Percentiles rank a stretch among this genome's conserved stretches.
phyloP scores from a whole-genome alignment of 192 early-diverging fungal genomes.

The Pilobolus umbonatus region DNA sequence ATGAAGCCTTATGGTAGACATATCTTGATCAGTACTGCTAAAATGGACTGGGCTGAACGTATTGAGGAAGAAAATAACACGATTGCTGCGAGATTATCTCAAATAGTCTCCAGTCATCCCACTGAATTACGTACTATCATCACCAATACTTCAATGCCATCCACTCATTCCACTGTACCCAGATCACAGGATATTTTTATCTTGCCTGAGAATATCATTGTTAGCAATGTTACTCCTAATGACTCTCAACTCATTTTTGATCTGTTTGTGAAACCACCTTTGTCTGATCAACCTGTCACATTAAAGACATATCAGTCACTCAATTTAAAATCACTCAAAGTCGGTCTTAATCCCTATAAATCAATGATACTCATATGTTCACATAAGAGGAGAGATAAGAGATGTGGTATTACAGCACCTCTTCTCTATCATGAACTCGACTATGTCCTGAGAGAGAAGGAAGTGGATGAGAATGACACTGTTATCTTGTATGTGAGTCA shows the following conservation, averaged over 20 bases:
- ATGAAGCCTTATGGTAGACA: constrained; percentile 52
- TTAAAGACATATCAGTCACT: background rate
- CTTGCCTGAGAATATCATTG: constrained; percentile 50
- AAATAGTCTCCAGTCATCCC: constrained; percentile 5
- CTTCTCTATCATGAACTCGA: constrained; percentile 50
- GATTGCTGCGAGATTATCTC: constrained; percentile 34
- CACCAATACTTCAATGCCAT: constrained; percentile 41
- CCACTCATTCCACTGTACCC: constrained; percentile 25
- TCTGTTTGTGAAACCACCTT: constrained; percentile 28
- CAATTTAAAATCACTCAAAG: constrained; percentile 16
- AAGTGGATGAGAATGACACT: constrained; percentile 41
- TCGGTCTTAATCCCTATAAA: constrained; percentile 34
- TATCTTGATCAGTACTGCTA: constrained; percentile 50
- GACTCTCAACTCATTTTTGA: constrained; percentile 42
- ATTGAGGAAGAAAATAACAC: constrained; percentile 48
- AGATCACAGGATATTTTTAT: constrained; percentile 37
- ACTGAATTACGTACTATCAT: constrained; percentile 35
- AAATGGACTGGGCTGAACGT: constrained; percentile 41
- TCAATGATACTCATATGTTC: constrained; percentile 53
- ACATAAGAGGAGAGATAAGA: constrained; percentile 52
- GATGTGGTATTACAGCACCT: constrained; percentile 49
- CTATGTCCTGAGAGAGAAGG: constrained; percentile 36
- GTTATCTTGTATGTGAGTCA: constrained; percentile 49
- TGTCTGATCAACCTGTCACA: constrained; percentile 12
- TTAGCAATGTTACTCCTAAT: constrained; percentile 41